Base-by-base conservation (phyloP, 345 rosid species). In the Angophora floribunda region DNA sequence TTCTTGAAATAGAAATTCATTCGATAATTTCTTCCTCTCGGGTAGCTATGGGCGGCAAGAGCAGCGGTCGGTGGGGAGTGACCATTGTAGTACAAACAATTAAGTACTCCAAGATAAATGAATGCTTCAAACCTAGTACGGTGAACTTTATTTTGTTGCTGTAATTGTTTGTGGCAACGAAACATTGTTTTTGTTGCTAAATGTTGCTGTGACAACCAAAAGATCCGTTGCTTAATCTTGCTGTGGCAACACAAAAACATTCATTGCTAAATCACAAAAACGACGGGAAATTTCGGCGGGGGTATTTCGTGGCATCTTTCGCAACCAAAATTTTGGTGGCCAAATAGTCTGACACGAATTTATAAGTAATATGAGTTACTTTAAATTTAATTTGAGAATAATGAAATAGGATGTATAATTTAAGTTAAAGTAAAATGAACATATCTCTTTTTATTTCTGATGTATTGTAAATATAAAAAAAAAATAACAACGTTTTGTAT, bases 41-140 rank as follows among this genome's bases (percentile, higher is more conserved):
- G 41, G 41, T 36, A 36, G 41, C 41, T 36, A 36, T 36, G 41
- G 41, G 41, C 41, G 4, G 41, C 41, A 36, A 36, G 3, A 36
- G 41, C 41, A 36, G 41, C 41, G 41, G 41, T 36, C 4, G 41
- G 41, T 36, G 41, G 41, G 41, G 41, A 36, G 41, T 36, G 41
- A 36, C 41, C 41, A 36, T 36, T 36, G 41, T 36, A 36, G 41
- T 36, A 36, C 41, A 36, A 36, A 7, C 78, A 65, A 65, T 65
- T 32, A 44, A 3, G 0, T 65, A 32, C 0, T 1, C 2, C 0
- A 5, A 14, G 11, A 30, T 17, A 65, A 32, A 65, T 30, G 16
- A 30, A 65, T 65, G 44, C 16, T 65, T 30, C 10, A 30, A 65
- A 30, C 1, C 44, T 65, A 65, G 44, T 65, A 6, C 6, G 0